A percentile compares a stretch with the other conserved stretches of the same genome.
Evolutionary conservation across 108 stramenopile genomes (phyloP).

Genomic region (Fragilaria crotonensis): DNA sequence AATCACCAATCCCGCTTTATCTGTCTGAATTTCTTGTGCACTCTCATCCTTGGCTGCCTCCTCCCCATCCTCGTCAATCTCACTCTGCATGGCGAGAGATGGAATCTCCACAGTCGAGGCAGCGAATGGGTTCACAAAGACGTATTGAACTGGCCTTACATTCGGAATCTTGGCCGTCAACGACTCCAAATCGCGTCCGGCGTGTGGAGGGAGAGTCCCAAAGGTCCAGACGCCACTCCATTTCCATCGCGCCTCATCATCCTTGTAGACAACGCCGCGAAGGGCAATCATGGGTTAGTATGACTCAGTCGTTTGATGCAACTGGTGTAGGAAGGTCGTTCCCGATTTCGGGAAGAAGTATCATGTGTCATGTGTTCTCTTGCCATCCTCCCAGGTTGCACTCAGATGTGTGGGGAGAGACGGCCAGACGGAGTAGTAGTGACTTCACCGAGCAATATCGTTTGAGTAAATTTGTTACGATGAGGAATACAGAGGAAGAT

Average conservation of each 20-base stretch:
- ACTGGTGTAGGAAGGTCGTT: too few species aligned
- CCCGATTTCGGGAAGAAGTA: too few species aligned
- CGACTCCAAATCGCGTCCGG: neutral
- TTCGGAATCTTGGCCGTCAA: neutral
- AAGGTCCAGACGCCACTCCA: slow-evolving; percentile 71
- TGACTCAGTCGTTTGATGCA: neutral
- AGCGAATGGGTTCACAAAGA: neutral
- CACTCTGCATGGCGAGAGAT: neutral
- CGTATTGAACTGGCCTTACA: neutral
- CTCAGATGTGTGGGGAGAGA: too few species aligned
- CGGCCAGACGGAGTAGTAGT: too few species aligned
- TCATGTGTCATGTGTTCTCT: too few species aligned
- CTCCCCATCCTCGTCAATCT: slow-evolving; percentile 4
- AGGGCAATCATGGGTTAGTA: slow-evolving; percentile 1
- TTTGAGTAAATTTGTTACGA: too few species aligned
- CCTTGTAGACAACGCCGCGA: neutral
- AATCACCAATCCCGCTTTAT: too few species aligned
- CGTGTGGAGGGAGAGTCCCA: slow-evolving; percentile 25
- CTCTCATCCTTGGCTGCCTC: slow-evolving; percentile 1
- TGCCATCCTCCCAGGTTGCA: too few species aligned
- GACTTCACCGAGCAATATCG: too few species aligned
- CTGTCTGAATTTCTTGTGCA: neutral
- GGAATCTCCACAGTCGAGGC: neutral
- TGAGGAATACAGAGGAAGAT: too few species aligned
- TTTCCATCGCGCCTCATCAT: slow-evolving; percentile 34